Percentiles rank a stretch among this genome's conserved stretches.
Evolutionary conservation across 345 rosid genomes (phyloP).

Genomic region (Eutrema japonicum): DNA sequence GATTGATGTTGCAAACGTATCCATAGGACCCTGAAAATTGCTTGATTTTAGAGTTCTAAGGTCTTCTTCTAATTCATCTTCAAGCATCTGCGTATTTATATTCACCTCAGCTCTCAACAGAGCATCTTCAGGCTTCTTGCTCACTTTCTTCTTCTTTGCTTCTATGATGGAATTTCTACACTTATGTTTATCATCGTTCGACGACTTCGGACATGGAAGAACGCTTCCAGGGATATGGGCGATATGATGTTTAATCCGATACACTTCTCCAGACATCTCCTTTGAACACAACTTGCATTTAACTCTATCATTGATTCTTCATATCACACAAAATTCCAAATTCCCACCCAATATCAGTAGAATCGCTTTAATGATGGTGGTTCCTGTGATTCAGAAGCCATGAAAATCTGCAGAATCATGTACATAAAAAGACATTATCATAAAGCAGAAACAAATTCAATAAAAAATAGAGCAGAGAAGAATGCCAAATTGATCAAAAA

Average conservation of each 20-base stretch:
- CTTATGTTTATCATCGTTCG: neutral
- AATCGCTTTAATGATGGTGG: neutral
- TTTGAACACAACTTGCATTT: neutral
- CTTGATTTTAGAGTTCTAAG: neutral
- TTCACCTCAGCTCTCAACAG: too few relatives aligned
- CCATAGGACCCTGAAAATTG: too few relatives aligned
- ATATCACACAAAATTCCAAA: neutral
- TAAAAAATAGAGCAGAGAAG: too few relatives aligned
- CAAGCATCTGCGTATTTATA: too few relatives aligned
- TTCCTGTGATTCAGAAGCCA: too few relatives aligned
- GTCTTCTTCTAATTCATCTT: neutral
- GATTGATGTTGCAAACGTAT: too few relatives aligned
- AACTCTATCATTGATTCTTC: neutral
- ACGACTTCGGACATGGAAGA: neutral
- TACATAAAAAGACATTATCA: too few relatives aligned
- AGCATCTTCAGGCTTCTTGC: neutral
- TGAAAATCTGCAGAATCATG: too few relatives aligned
- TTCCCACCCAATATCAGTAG: neutral
- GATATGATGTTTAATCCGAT: neutral
- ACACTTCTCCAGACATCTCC: neutral
- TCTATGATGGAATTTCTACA: slow-evolving; percentile 16
- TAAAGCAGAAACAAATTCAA: too few relatives aligned
- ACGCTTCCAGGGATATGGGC: neutral
- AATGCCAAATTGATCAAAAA: too few relatives aligned
- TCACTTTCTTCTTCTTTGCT: neutral